A percentile compares a stretch with the other conserved stretches of the same genome.
phyloP scores from a whole-genome alignment of 768 basidiomycete species.

The Mycena maculata region DNA sequence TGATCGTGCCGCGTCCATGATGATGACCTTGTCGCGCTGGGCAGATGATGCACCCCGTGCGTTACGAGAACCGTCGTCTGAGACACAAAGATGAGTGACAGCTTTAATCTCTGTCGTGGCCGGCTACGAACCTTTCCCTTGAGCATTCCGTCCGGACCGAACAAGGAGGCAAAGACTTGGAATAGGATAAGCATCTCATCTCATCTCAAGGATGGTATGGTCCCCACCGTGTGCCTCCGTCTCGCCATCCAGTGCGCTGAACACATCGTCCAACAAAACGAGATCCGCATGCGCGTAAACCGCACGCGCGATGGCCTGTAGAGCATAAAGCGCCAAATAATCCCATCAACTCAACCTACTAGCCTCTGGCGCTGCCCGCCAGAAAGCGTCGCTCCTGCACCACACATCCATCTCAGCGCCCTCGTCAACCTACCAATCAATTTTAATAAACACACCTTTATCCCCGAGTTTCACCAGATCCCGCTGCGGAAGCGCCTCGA shows the following conservation, averaged over 20 bases:
- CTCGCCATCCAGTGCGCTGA: conserved; percentile 15
- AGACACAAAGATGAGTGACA: neutral
- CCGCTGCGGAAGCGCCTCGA: conserved; percentile 21
- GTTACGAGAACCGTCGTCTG: conserved; percentile 30
- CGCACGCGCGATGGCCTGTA: conserved; percentile 1
- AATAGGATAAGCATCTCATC: neutral
- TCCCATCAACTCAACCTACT: neutral
- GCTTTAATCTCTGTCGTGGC: too few species aligned
- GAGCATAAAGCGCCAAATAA: neutral
- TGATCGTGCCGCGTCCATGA: conserved; percentile 13
- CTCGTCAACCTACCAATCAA: neutral
- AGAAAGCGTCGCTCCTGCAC: conserved; percentile 21
- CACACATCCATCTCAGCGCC: neutral
- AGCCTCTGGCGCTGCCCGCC: conserved; percentile 26
- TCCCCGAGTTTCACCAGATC: conserved; percentile 28
- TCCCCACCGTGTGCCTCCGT: conserved; percentile 15
- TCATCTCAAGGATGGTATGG: neutral
- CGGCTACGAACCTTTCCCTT: conserved; percentile 13
- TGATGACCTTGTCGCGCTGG: conserved; percentile 26
- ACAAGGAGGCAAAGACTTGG: conserved; percentile 26
- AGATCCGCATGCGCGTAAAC: conserved; percentile 15
- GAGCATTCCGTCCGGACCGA: conserved; percentile 27
- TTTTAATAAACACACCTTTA: neutral
- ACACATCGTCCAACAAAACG: conserved; percentile 13
- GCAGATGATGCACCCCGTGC: conserved; percentile 27